These are phyloP conservation scores for Debaryomycetaceae sp. DNA, from an alignment of 1,139 yeast species.

Conservation along the genomic window DNA sequence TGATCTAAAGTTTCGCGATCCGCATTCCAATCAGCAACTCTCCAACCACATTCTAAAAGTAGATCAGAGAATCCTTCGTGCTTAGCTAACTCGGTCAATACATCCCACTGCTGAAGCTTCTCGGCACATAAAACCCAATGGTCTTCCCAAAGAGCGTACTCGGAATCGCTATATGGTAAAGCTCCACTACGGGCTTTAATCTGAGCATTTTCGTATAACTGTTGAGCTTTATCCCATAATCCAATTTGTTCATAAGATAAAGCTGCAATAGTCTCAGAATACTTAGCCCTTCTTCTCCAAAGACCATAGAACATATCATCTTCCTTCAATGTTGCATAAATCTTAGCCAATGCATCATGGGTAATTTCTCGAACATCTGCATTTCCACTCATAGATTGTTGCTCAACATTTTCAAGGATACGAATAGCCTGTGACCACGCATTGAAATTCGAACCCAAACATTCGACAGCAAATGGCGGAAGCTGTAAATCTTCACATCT, in stretches of 20 bases:
- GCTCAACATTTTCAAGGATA: conserved; percentile 73
- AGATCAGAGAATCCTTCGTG: conserved; percentile 97
- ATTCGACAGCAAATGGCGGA: conserved; percentile 95
- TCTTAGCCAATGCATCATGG: conserved; percentile 85
- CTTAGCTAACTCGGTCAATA: conserved; percentile 91
- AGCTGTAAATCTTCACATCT: conserved; percentile 68
- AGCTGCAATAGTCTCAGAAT: conserved; percentile 89
- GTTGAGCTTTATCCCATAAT: conserved; percentile 91
- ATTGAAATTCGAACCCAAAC: conserved; percentile 80
- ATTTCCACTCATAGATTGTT: conserved; percentile 62
- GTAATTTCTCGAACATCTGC: conserved; percentile 79
- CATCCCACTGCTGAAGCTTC: conserved; percentile 97
- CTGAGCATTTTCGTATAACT: conserved; percentile 94
- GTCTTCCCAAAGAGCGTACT: conserved; percentile 96
- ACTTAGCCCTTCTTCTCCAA: conserved; percentile 96
- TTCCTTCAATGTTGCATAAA: conserved; percentile 85
- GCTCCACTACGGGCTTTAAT: conserved; percentile 95
- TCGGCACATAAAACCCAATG: conserved; percentile 98
- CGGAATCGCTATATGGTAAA: conserved; percentile 92
- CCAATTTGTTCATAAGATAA: conserved; percentile 94
- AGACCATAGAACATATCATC: conserved; percentile 97
- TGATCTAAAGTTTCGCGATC: conserved; percentile 94
- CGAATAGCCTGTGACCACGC: conserved; percentile 91
- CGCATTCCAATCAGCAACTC: conserved; percentile 97
- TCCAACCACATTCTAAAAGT: conserved; percentile 96